These are phyloP conservation scores for Cryphonectria carpinicola DNA, from an alignment of 2,329 filamentous ascomycete genomes.

Conservation along the genomic window DNA sequence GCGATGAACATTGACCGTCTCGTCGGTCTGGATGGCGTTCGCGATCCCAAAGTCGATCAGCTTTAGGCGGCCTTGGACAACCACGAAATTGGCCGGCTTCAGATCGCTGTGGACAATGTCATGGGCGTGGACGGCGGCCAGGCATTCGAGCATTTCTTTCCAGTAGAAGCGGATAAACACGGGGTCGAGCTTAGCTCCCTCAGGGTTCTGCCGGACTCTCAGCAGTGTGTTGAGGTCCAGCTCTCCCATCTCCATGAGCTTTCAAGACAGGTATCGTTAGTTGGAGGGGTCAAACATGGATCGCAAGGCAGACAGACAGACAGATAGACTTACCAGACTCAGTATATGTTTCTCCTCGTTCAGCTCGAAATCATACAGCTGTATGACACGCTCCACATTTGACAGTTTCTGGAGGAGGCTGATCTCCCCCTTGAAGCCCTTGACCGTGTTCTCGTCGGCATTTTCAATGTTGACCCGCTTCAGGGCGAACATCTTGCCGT, in stretches of 20 bases:
- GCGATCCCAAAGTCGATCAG: slow-evolving; percentile 99
- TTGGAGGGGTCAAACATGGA: background rate
- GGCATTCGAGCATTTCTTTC: slow-evolving; percentile 98
- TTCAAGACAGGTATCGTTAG: slow-evolving; percentile 39
- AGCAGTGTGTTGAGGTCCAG: slow-evolving; percentile 89
- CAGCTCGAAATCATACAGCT: slow-evolving; percentile 88
- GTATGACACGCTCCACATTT: slow-evolving; percentile 87
- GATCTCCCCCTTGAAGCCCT: slow-evolving; percentile 93
- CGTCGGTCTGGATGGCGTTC: slow-evolving; percentile 92
- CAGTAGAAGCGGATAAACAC: slow-evolving; percentile 97
- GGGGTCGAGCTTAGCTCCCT: slow-evolving; percentile 78
- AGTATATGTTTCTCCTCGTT: slow-evolving; percentile 90
- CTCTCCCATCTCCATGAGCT: slow-evolving; percentile 96
- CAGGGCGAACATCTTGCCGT: slow-evolving; percentile 91
- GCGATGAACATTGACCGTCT: slow-evolving; percentile 96
- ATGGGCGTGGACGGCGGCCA: slow-evolving; percentile 83
- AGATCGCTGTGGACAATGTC: slow-evolving; percentile 97
- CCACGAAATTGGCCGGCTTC: slow-evolving; percentile 95
- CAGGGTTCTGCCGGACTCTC: slow-evolving; percentile 70
- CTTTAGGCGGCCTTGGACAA: slow-evolving; percentile 88
- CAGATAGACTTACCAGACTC: slow-evolving; percentile 67
- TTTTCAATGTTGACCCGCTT: slow-evolving; percentile 92
- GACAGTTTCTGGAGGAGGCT: slow-evolving; percentile 82
- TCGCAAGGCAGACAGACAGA: background rate
- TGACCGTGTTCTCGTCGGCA: slow-evolving; percentile 80